These are phyloP conservation scores for Penicillium canescens DNA, from an alignment of 495 filamentous ascomycete species.

Conservation along the genomic window DNA sequence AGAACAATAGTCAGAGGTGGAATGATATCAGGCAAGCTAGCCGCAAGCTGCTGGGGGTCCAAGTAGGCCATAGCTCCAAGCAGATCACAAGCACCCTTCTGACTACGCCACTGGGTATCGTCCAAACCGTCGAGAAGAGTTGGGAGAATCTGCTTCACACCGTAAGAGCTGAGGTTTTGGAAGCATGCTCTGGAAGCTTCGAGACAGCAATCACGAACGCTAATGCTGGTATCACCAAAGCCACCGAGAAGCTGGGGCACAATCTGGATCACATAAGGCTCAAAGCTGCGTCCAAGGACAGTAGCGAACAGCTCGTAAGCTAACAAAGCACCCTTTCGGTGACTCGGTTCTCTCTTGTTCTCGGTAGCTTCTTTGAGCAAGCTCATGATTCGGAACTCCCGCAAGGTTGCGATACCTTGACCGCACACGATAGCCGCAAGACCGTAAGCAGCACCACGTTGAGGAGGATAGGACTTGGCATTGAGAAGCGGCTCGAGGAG, in stretches of 20 bases:
- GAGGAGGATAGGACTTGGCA: conserved; percentile 84
- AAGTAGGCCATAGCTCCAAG: conserved; percentile 98
- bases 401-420: conserved; percentile 76
- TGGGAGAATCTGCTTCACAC: conserved; percentile 91
- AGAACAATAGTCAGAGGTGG: conserved; percentile 89
- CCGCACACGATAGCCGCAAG: conserved; percentile 88
- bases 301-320: conserved; percentile 88
- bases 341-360: conserved; percentile 87
- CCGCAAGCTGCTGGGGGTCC: conserved; percentile 88
- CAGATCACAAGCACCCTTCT: conserved; percentile 95
- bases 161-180: conserved; percentile 87
- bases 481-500: conserved; percentile 77
- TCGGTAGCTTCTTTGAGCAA: conserved; percentile 75
- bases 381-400: conserved; percentile 83
- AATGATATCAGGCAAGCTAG: conserved; percentile 93
- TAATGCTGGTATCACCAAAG: conserved; percentile 84
- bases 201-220: conserved; percentile 89
- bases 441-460: conserved; percentile 92
- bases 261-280: conserved; percentile 94
- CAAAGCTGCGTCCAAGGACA: conserved; percentile 83
- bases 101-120: conserved; percentile 95
- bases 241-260: conserved; percentile 85
- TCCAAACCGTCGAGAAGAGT: conserved; percentile 91
- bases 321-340: conserved; percentile 84
- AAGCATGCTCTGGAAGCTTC: conserved; percentile 95